Conservation (phyloP, 306 rosid genomes). For the Rubus parviflorus region DNA sequence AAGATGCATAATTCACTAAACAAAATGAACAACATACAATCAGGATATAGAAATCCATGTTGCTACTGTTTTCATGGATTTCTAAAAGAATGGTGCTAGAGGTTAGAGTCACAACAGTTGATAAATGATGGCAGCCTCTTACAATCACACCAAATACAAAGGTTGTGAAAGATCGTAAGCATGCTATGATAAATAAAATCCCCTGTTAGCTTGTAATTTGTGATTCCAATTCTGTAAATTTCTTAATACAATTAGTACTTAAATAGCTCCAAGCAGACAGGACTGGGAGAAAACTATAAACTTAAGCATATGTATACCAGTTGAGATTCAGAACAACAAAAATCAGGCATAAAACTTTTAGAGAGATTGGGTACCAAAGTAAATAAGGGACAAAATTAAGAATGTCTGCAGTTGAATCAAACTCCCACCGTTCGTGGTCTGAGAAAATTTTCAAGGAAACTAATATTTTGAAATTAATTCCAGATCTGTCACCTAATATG, state of each 20-base stretch:
- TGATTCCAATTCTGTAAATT: not conserved
- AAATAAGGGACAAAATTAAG: constrained; percentile 5
- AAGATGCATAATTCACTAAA: not conserved
- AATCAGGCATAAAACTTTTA: not conserved
- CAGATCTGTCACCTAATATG: not conserved
- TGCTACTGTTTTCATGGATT: no score
- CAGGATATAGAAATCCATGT: not conserved
- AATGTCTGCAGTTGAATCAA: constrained; percentile 4
- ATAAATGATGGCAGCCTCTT: not conserved
- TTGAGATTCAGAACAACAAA: not conserved
- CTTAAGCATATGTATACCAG: not conserved
- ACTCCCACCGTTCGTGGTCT: not conserved
- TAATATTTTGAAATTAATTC: constrained; percentile 1
- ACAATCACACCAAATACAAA: not conserved
- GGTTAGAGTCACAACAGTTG: not conserved
- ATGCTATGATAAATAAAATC: not conserved
- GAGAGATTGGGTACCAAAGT: not conserved
- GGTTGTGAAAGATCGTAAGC: not conserved
- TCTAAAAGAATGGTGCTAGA: not conserved
- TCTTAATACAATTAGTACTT: not conserved
- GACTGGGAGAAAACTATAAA: not conserved
- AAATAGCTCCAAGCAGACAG: constrained; percentile 4
- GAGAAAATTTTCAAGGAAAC: not conserved
- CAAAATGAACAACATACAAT: not conserved
- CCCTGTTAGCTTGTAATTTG: not conserved